Conservation (phyloP, 768 basidiomycete species). For the Ramaria sp. region DNA sequence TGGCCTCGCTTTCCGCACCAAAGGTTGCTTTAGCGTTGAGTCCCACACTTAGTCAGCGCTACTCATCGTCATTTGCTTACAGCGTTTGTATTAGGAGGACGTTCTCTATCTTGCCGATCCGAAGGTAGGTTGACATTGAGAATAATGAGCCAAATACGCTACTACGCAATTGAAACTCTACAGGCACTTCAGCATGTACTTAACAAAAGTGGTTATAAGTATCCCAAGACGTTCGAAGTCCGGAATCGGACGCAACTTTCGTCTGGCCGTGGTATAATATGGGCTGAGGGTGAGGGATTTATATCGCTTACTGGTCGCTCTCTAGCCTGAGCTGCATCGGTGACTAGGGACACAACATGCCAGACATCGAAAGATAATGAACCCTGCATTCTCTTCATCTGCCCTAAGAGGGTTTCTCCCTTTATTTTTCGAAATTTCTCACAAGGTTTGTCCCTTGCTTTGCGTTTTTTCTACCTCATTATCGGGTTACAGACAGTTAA, state of each 20-base stretch:
- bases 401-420: slow-evolving; percentile 26
- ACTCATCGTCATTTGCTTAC: neutral
- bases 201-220: slow-evolving; percentile 19
- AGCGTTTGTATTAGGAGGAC: slow-evolving; percentile 30
- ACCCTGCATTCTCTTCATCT: slow-evolving; percentile 28
- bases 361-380: slow-evolving; percentile 25
- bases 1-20: slow-evolving; percentile 41
- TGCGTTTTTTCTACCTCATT: neutral
- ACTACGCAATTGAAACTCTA: neutral
- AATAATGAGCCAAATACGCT: neutral
- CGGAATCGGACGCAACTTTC: slow-evolving; percentile 9
- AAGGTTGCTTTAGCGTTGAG: slow-evolving; percentile 40
- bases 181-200: slow-evolving; percentile 19
- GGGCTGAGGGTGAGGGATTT: slow-evolving; percentile 10
- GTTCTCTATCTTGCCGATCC: slow-evolving; percentile 44
- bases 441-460: slow-evolving; percentile 12
- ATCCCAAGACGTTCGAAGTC: slow-evolving; percentile 12
- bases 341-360: slow-evolving; percentile 17
- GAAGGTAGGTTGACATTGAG: slow-evolving; percentile 21
- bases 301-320: neutral
- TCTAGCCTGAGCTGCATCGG: no score
- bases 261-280: slow-evolving; percentile 16
- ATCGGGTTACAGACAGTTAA: slow-evolving; percentile 28
- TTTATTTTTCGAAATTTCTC: slow-evolving; percentile 14
- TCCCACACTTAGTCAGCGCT: neutral